Evolutionary conservation across 2,329 filamentous ascomycete genomes (phyloP).

Genomic region (Fusarium nurragi): DNA sequence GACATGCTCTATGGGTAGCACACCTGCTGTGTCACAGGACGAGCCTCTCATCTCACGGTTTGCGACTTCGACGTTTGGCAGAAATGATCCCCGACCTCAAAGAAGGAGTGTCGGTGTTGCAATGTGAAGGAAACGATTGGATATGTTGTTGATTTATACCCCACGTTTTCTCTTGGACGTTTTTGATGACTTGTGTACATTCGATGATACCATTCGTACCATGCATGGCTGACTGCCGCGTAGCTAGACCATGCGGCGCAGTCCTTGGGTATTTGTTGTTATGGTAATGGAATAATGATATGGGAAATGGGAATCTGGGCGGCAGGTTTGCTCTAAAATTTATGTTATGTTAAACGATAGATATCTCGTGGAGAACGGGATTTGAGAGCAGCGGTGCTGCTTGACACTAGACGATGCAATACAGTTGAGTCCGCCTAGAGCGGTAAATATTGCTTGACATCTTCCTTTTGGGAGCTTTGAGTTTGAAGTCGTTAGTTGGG

Average conservation of each 20-base stretch:
- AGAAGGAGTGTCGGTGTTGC: conserved; percentile 45
- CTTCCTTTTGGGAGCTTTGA: not conserved
- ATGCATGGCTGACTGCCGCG: not conserved
- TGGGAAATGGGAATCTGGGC: conserved; percentile 9
- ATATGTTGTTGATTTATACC: conserved; percentile 31
- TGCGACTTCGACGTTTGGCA: conserved; percentile 45
- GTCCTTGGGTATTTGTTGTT: conserved; percentile 10
- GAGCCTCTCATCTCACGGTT: conserved; percentile 52
- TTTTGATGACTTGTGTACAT: conserved; percentile 37
- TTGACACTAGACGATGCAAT: not conserved
- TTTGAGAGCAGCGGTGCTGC: not conserved
- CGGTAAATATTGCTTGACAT: not conserved
- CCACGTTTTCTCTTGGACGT: conserved; percentile 25
- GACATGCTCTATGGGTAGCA: conserved; percentile 60
- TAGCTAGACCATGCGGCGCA: conserved; percentile 35
- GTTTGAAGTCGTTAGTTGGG: not conserved
- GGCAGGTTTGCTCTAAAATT: conserved; percentile 36
- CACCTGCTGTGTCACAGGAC: conserved; percentile 51
- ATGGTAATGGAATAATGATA: conserved; percentile 20
- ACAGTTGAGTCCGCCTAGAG: conserved; percentile 9
- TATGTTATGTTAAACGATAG: conserved; percentile 5
- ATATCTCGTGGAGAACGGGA: not conserved
- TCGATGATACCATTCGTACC: conserved; percentile 42
- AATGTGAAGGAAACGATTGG: conserved; percentile 36
- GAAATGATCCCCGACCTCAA: conserved; percentile 28